A percentile compares a stretch with the other conserved stretches of the same genome.
These are phyloP conservation scores for Ambrosiella xylebori DNA, from an alignment of 2,329 filamentous ascomycete genomes.

Conservation along the genomic window DNA sequence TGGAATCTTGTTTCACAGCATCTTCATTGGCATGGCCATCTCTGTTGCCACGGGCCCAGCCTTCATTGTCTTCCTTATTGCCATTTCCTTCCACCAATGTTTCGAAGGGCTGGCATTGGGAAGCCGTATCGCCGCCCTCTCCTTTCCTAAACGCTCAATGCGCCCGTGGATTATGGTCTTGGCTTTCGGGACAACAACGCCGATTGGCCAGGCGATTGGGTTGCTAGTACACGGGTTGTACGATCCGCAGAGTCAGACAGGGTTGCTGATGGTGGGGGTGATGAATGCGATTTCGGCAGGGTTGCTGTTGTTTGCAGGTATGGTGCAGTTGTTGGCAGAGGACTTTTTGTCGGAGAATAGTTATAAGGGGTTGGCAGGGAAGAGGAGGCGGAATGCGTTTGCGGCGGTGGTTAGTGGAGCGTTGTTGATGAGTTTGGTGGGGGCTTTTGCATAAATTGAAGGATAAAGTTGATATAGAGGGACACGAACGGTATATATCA, in stretches of 20 bases:
- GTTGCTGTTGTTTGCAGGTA: conserved; percentile 60
- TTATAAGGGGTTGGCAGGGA: conserved; percentile 47
- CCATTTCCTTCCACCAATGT: conserved; percentile 71
- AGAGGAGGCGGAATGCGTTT: conserved; percentile 43
- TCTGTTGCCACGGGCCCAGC: conserved; percentile 65
- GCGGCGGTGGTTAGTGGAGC: conserved; percentile 46
- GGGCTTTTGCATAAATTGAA: conserved; percentile 46
- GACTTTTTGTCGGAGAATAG: conserved; percentile 67
- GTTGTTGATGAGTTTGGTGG: conserved; percentile 52
- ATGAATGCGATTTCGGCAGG: conserved; percentile 78
- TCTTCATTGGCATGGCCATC: conserved; percentile 77
- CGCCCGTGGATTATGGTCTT: conserved; percentile 74
- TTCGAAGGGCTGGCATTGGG: conserved; percentile 80
- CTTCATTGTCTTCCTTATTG: conserved; percentile 63
- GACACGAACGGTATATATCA: not conserved
- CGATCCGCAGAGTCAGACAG: conserved; percentile 58
- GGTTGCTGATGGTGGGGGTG: conserved; percentile 65
- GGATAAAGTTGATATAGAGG: not conserved
- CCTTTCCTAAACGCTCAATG: conserved; percentile 54
- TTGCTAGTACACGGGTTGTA: conserved; percentile 63
- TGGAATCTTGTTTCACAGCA: conserved; percentile 68
- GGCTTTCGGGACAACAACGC: conserved; percentile 61
- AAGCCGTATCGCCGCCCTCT: conserved; percentile 62
- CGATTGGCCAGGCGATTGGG: conserved; percentile 69
- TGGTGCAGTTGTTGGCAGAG: conserved; percentile 72